These are phyloP conservation scores for Neurospora sp. DNA, from an alignment of 2,329 filamentous ascomycete species.

Conservation along the genomic window DNA sequence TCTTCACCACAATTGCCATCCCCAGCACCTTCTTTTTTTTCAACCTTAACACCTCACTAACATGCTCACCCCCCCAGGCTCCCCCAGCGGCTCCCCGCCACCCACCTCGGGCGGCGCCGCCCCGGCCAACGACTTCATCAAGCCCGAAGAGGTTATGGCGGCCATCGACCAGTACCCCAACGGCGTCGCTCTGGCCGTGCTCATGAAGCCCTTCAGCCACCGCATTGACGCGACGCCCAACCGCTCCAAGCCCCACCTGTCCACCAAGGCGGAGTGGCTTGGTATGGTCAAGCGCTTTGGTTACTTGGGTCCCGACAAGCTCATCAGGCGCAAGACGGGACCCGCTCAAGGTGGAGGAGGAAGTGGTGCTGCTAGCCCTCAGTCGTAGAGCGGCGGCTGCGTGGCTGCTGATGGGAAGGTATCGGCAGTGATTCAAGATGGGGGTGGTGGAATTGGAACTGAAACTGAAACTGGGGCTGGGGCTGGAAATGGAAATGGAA, in stretches of 20 bases:
- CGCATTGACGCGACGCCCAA: slow-evolving; percentile 43
- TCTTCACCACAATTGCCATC: neutral
- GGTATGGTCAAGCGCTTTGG: slow-evolving; percentile 47
- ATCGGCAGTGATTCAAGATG: neutral
- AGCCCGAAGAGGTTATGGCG: slow-evolving; percentile 36
- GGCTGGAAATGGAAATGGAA: no score
- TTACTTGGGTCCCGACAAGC: slow-evolving; percentile 45
- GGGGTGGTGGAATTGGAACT: neutral
- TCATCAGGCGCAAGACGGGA: slow-evolving; percentile 27
- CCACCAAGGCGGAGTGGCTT: slow-evolving; percentile 47
- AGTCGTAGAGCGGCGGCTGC: neutral
- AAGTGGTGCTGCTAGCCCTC: neutral
- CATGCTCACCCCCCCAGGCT: neutral
- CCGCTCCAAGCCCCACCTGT: slow-evolving; percentile 16
- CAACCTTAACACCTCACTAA: neutral
- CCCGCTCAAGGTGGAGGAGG: neutral
- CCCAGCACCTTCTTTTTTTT: neutral
- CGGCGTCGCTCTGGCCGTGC: slow-evolving; percentile 44
- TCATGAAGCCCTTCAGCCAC: slow-evolving; percentile 44
- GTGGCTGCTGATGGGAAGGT: neutral
- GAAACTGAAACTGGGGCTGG: no score
- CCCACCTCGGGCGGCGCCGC: slow-evolving; percentile 25
- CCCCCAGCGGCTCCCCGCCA: slow-evolving; percentile 14
- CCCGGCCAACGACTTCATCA: slow-evolving; percentile 43
- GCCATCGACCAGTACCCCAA: slow-evolving; percentile 17